Evolutionary conservation across 352 stramenopile genomes (phyloP).

Genomic region (Phytophthora meadii): DNA sequence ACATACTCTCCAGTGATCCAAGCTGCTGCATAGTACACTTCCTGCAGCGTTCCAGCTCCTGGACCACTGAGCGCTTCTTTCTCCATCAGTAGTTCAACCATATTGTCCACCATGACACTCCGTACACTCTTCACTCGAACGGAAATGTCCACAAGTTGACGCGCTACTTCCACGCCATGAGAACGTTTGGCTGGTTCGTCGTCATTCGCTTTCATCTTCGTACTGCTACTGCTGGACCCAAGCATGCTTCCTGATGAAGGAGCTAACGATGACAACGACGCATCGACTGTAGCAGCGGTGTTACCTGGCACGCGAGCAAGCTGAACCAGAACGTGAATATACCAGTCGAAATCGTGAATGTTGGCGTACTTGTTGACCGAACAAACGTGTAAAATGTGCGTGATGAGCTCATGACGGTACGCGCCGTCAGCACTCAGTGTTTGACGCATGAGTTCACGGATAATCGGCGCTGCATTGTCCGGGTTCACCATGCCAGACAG

Average conservation of each 20-base stretch:
- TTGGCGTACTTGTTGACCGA: conserved; percentile 98
- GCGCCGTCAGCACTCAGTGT: conserved; percentile 93
- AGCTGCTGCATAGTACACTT: conserved; percentile 95
- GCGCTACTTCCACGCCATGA: conserved; percentile 89
- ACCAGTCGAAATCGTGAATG: conserved; percentile 98
- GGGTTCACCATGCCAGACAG: conserved; percentile 96
- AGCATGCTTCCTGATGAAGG: conserved; percentile 55
- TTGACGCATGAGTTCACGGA: conserved; percentile 96
- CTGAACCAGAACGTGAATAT: conserved; percentile 97
- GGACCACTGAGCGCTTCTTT: conserved; percentile 77
- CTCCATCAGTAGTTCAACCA: conserved; percentile 94
- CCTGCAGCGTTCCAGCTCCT: conserved; percentile 85
- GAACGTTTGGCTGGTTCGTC: conserved; percentile 46
- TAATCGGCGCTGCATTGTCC: conserved; percentile 96
- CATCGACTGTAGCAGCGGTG: conserved; percentile 43
- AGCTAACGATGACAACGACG: conserved; percentile 37
- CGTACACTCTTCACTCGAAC: conserved; percentile 97
- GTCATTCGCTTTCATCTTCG: conserved; percentile 30
- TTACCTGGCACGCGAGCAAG: conserved; percentile 93
- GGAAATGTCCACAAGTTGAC: conserved; percentile 97
- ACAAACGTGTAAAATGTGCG: conserved; percentile 97
- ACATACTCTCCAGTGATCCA: conserved; percentile 99
- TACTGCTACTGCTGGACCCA: conserved; percentile 34
- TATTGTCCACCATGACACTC: conserved; percentile 94
- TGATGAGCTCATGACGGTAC: conserved; percentile 96